These are phyloP conservation scores for Colletotrichum caudatum DNA, from an alignment of 2,329 filamentous ascomycete species.

Conservation along the genomic window DNA sequence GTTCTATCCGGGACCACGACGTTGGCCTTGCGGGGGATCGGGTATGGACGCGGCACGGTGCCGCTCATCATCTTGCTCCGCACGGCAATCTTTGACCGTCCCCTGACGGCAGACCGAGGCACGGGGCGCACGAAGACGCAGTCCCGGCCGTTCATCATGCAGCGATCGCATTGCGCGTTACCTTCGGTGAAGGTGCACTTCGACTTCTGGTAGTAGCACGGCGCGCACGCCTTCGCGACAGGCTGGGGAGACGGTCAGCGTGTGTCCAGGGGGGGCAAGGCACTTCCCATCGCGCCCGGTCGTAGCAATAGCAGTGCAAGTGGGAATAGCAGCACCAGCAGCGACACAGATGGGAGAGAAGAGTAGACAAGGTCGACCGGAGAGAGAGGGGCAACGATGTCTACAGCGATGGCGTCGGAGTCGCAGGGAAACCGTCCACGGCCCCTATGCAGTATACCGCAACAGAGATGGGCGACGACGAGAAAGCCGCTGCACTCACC, in stretches of 20 bases:
- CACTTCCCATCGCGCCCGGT: background rate
- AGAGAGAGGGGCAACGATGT: background rate
- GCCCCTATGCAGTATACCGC: background rate
- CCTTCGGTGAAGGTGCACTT: slow-evolving; percentile 40
- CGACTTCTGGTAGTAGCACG: slow-evolving; percentile 42
- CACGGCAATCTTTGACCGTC: slow-evolving; percentile 29
- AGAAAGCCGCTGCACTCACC: slow-evolving; percentile 28
- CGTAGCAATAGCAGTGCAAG: background rate
- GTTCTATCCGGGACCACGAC: slow-evolving; percentile 3
- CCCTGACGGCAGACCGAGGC: slow-evolving; percentile 37
- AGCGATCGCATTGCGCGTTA: slow-evolving; percentile 40
- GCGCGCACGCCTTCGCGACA: slow-evolving; percentile 40
- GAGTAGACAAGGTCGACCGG: background rate
- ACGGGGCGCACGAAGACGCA: slow-evolving; percentile 41
- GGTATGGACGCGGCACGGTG: slow-evolving; percentile 12
- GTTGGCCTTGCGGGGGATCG: slow-evolving; percentile 17
- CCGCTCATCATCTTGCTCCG: slow-evolving; percentile 34
- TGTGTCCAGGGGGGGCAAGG: background rate
- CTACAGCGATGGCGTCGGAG: slow-evolving; percentile 5
- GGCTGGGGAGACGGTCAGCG: slow-evolving; percentile 22
- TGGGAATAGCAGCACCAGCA: background rate
- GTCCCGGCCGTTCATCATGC: slow-evolving; percentile 39
- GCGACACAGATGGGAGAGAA: too few relatives aligned
- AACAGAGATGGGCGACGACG: slow-evolving; percentile 28
- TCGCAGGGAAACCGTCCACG: background rate